Conservation (phyloP, 371 early-diverging fungal genomes). For the Apophysomyces elegans region DNA sequence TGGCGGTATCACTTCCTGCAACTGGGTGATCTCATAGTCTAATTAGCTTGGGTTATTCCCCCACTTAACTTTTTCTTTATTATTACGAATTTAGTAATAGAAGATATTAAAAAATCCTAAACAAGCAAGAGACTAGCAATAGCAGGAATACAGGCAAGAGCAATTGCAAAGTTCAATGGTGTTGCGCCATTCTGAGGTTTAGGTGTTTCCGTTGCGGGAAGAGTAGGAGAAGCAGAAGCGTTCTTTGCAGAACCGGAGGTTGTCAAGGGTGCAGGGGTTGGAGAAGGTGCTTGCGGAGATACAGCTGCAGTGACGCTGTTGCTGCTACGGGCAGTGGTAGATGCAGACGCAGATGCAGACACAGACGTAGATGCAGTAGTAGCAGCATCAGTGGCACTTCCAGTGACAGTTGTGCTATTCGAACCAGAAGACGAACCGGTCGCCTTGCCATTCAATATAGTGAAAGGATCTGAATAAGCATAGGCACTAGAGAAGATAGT, state of each 20-base stretch:
- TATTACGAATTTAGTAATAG: background rate
- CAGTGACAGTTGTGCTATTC: no score
- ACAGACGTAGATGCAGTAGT: slow-evolving; percentile 12
- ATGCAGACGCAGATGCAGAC: slow-evolving; percentile 5
- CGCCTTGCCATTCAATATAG: slow-evolving; percentile 9
- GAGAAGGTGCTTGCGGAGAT: background rate
- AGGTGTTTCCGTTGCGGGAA: slow-evolving; percentile 1
- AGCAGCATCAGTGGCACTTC: background rate
- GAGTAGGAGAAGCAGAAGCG: slow-evolving; percentile 1
- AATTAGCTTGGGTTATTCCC: no score
- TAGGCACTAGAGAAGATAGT: slow-evolving; percentile 10
- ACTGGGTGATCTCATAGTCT: no score
- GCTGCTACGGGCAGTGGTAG: background rate
- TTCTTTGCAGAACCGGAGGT: background rate
- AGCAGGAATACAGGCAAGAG: background rate
- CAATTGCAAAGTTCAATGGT: background rate
- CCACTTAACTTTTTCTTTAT: background rate
- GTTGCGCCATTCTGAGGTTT: slow-evolving; percentile 1
- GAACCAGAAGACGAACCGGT: background rate
- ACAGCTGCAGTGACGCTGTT: background rate
- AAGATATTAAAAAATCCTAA: background rate
- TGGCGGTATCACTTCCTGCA: no score
- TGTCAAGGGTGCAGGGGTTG: background rate
- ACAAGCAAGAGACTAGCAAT: slow-evolving; percentile 1
- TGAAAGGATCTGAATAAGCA: slow-evolving; percentile 18